Base-by-base conservation (phyloP, 352 stramenopile genomes). In the Phytophthora colocasiae region DNA sequence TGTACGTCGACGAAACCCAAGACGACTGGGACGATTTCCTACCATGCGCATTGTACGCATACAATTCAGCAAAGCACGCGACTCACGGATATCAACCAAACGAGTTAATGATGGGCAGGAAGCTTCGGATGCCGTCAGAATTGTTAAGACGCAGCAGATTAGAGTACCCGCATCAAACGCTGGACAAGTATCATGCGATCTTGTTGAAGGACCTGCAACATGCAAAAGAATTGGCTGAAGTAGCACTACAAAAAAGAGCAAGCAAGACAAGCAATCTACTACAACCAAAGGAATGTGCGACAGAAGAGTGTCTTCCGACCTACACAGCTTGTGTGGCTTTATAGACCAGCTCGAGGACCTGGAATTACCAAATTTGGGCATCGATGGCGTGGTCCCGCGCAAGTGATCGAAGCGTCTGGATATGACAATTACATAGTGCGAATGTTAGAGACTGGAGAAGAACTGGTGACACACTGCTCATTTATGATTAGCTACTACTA, bases 11-110 rank as follows among this genome's bases (percentile, higher is more conserved):
- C 14, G 34, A 63, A 6, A 5, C n/a, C 1, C 64, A 67, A 10
- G 27, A 58, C 40, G 61, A 67, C 22, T 75, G 61, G 61, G 56
- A 71, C 15, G 52, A 65, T 12, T 71, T 58, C 40, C 9, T 75
- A 12, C 29, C 39, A 1, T 32, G 17, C 14, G 55, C 44, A 3
- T 7, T 54, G 22, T 57, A 63, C 14, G 31, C 43, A 1, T 63
- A 63, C 24, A 55, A 55, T 11, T 49, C 34, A 5, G 38, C 43
- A 0, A 48, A 27, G 5, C 55, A 63, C 19, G 22, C 34, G 0
- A 38, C 14, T 2, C 32, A 45, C 8, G 32, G 55, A 0, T 55
- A 47, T 11, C 48, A 47, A 6, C 48, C 58, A 1, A 65, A 65
- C 12, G 58, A 53, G 22, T 17, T 65, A 1, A 65, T 65, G 48